Base-by-base conservation (phyloP, 768 basidiomycete genomes). In the Rhizopogon vulgaris region DNA sequence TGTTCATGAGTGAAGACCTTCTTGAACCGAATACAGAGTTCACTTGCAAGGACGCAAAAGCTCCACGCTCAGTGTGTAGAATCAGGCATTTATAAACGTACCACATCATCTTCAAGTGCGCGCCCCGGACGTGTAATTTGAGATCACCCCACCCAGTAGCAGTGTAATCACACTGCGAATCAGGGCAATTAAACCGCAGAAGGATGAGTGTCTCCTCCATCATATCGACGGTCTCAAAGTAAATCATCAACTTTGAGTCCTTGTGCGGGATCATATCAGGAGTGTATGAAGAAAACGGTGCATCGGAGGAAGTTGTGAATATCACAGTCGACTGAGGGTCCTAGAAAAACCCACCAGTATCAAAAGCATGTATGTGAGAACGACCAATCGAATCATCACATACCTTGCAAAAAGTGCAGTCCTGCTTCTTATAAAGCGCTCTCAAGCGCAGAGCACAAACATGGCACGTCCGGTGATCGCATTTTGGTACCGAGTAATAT, bases 1-100 rank as follows among this genome's bases (percentile, higher is more conserved):
- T 97, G 95, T 67, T 99, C 95, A 68, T 99, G 94, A 1, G 90
- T 76, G 66, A 99, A 99, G 37, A 98, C 87, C 60, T 96, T 96
- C 72, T 97, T 94, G 66, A 78, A 78, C 47, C 84, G 78, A 51
- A 93, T 83, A 64, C 96, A 99, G 2, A 99, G 65, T 58, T 92
- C 90, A 60, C 91, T 94, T 52, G 30, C 17, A 37, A 37, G 17
- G 12, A 37, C 17, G 9, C 18, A 30, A 45, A 30, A 52, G 10
- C 18, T 47, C 12, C 2, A 11, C 15, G 14, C 6, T 10, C 17
- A 36, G 25, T 41, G 4, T 25, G 40, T 27, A 42, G 52, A 34
- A 24, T n/a, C 22, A 27, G 17, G 9, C 12, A 24, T 18, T 24
- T 32, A 54, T 25, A 27, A 7, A 32, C 60, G 41, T 38, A 93